Base-by-base conservation (phyloP, 208 protist genomes). In the Leishmania arabica region DNA sequence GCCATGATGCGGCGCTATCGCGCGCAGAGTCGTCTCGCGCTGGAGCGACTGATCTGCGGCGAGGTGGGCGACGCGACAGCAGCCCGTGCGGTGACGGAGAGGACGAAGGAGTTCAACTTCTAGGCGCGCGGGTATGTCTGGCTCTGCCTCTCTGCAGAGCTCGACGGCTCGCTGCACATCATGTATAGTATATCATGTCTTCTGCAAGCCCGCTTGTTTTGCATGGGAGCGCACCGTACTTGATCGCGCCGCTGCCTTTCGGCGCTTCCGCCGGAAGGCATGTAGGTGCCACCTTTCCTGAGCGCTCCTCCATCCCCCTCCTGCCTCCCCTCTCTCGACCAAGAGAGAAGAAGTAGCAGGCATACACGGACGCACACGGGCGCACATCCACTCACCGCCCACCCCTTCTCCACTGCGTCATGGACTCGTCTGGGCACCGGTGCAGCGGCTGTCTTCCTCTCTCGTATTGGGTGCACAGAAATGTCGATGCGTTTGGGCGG, bases 1-100 rank as follows among this genome's bases (percentile, higher is more conserved):
- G 62, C 73, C 19, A 86, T 86, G 82, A 60, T 80, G 74, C 82
- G 82, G 15, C 82, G 82, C 1, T 86, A 79, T 60, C 75, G 82
- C 58, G 74, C 66, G 2, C 77, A 51, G 1, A 62, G 82, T 0
- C 82, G 82, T 1, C n/a, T 77, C n/a, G 82, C 82, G 45, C 78
- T 86, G 70, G 82, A 86, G 34, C 64, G 78, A 8, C 66, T 86
- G 56, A 62, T 17, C 27, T 77, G 47, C 66, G 60, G 24, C 45
- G 72, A 54, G 13, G 51, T 62, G 7, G 21, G 17, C 15, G 72
- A 54, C n/a, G 51, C n/a, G n/a, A 17, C 72, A 54, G 31, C 51
- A 31, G 11, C 31, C 51, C 71, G 49, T 40, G 51, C 47, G 1
- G 34, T 62, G 51, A 51, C 72, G 34, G 47, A 75, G 49, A 27